phyloP scores from a whole-genome alignment of 2,329 filamentous ascomycete genomes.

The Sporothrix schenckii region DNA sequence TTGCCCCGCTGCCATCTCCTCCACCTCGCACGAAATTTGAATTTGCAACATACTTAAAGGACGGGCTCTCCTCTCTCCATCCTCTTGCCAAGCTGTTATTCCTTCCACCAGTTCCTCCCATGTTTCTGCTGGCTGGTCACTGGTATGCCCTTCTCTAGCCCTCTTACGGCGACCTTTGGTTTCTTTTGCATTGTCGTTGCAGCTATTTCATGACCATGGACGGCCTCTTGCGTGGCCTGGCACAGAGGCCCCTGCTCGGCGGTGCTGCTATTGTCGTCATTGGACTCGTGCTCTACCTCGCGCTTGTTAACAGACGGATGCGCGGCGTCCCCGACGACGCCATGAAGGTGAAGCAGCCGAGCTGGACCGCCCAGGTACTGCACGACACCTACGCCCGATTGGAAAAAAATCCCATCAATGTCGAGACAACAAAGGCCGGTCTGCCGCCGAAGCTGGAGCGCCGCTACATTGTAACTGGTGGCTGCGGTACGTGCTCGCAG shows the following conservation, averaged over 20 bases:
- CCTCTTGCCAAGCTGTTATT: neutral
- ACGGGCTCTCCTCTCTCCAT: neutral
- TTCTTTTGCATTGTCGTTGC: neutral
- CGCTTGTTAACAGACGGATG: constrained; percentile 42
- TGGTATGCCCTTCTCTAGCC: too few relatives aligned
- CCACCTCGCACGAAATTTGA: neutral
- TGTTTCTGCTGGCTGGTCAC: neutral
- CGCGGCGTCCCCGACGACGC: constrained; percentile 42
- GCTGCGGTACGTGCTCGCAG: constrained; percentile 41
- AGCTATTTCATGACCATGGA: constrained; percentile 14
- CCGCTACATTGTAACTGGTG: constrained; percentile 46
- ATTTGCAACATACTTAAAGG: constrained; percentile 4
- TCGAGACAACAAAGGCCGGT: constrained; percentile 37
- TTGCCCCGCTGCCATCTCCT: neutral
- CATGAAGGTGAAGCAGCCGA: constrained; percentile 37
- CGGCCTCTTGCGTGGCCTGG: neutral
- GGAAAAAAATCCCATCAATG: constrained; percentile 40
- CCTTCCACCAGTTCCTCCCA: neutral
- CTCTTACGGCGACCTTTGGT: neutral
- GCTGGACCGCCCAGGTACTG: constrained; percentile 43
- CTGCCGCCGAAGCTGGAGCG: constrained; percentile 44
- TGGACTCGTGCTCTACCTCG: constrained; percentile 35
- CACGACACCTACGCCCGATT: constrained; percentile 42
- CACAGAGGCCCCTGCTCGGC: constrained; percentile 9
- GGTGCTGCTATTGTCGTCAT: neutral